A percentile compares a stretch with the other conserved stretches of the same genome.
phyloP scores from a whole-genome alignment of 441 rosid genomes.

The Eruca vesicaria region DNA sequence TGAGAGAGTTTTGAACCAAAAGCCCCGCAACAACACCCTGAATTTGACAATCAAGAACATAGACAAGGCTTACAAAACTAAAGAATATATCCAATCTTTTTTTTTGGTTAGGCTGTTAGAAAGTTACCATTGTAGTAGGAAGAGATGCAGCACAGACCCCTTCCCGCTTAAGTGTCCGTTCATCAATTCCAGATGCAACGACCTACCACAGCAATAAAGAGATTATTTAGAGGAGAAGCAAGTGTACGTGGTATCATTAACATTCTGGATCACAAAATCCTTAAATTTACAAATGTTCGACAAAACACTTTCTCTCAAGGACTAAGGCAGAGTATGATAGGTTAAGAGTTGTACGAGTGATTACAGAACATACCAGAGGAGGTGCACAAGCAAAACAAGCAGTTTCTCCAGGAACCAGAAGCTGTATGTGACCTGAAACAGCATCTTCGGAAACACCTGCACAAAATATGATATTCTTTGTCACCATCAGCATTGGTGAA shows the following conservation, averaged over 20 bases:
- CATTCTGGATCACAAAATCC: background rate
- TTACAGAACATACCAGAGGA: constrained; percentile 63
- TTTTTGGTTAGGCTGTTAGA: too few species aligned
- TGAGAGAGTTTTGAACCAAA: constrained; percentile 87
- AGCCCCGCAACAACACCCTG: constrained; percentile 99
- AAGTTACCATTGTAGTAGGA: constrained; percentile 85
- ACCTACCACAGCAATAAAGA: constrained; percentile 45
- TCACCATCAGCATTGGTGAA: background rate
- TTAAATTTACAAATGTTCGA: constrained; percentile 1
- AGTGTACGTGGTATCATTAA: background rate
- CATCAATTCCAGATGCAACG: constrained; percentile 97
- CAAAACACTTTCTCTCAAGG: background rate
- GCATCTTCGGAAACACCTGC: constrained; percentile 99
- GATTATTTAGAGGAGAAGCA: background rate
- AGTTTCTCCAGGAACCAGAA: constrained; percentile 92
- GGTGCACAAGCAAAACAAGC: constrained; percentile 99
- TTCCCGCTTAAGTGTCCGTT: constrained; percentile 89
- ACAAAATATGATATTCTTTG: constrained; percentile 18
- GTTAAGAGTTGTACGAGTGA: background rate
- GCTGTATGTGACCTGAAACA: constrained; percentile 95
- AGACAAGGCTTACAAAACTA: constrained; percentile 1
- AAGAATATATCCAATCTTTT: too few species aligned
- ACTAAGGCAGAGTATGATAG: background rate
- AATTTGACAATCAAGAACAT: constrained; percentile 19
- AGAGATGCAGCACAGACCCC: constrained; percentile 98